These are phyloP conservation scores for Fonsecaea nubica DNA, from an alignment of 2,329 filamentous ascomycete genomes.

Conservation along the genomic window DNA sequence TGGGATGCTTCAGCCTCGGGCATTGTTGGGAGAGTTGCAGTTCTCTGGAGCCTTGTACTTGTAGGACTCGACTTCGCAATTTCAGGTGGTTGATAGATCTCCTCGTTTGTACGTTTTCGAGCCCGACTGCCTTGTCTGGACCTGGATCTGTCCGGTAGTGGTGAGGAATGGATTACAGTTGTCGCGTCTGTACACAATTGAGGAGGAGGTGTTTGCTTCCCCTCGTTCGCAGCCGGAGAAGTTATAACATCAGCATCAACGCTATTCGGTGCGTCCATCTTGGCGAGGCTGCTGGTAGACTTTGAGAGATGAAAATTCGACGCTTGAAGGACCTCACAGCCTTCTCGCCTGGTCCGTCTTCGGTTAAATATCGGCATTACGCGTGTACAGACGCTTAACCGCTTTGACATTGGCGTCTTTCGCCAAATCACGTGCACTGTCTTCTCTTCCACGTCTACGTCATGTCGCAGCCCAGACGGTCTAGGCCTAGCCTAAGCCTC, in stretches of 20 bases:
- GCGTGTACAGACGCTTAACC: conserved; percentile 11
- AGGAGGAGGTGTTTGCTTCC: conserved; percentile 21
- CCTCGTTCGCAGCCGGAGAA: conserved; percentile 25
- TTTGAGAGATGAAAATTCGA: background rate
- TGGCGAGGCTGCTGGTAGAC: background rate
- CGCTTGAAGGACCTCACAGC: background rate
- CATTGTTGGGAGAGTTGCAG: conserved; percentile 2
- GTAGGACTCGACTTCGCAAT: conserved; percentile 24
- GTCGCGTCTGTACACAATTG: conserved; percentile 6
- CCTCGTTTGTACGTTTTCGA: conserved; percentile 36
- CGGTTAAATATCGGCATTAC: conserved; percentile 21
- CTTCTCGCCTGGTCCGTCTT: background rate
- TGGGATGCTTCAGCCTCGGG: background rate
- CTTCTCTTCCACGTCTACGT: conserved; percentile 12
- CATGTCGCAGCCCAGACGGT: conserved; percentile 18
- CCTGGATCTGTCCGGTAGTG: conserved; percentile 24
- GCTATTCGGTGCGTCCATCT: conserved; percentile 23
- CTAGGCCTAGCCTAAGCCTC: conserved; percentile 18
- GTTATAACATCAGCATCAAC: conserved; percentile 5
- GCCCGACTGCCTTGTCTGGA: conserved; percentile 23
- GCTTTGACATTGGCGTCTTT: conserved; percentile 14
- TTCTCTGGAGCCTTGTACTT: conserved; percentile 23
- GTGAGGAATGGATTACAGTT: conserved; percentile 26
- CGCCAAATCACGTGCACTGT: conserved; percentile 14
- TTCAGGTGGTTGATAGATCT: conserved; percentile 30